Evolutionary conservation across 768 basidiomycete genomes (phyloP).

Genomic region (Russula emetica): DNA sequence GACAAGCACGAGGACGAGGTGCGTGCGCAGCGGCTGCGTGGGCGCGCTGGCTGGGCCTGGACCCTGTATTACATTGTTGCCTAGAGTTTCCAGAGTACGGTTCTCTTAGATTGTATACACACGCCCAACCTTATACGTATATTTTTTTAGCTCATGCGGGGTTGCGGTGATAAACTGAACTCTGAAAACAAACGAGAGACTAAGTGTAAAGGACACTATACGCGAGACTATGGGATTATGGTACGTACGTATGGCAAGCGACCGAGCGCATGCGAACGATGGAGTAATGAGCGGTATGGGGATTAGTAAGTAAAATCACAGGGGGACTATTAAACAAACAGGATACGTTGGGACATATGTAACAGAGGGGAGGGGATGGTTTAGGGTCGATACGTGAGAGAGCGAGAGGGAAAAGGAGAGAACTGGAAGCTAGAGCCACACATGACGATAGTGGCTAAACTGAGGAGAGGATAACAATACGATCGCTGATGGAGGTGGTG

Average conservation of each 20-base stretch:
- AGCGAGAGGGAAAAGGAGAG: not conserved
- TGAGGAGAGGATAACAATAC: not conserved
- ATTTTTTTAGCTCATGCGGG: not conserved
- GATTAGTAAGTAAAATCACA: conserved; percentile 10
- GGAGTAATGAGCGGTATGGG: conserved; percentile 13
- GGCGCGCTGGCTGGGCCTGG: conserved; percentile 44
- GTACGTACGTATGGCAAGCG: conserved; percentile 1
- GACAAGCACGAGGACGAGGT: conserved; percentile 48
- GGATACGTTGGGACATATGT: not conserved
- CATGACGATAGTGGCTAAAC: not conserved
- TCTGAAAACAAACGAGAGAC: conserved; percentile 17
- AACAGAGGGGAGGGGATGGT: not conserved
- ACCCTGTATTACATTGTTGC: conserved; percentile 55
- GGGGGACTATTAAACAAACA: not conserved
- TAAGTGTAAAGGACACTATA: conserved; percentile 3
- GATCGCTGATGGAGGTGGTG: not conserved
- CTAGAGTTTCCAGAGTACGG: conserved; percentile 31
- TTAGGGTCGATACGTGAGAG: not conserved
- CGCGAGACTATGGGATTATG: conserved; percentile 1
- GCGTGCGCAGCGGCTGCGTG: conserved; percentile 26
- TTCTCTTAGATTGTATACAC: not conserved
- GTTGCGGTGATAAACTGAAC: not conserved
- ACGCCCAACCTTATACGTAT: not conserved
- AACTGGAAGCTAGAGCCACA: not conserved
- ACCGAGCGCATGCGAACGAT: not conserved